Evolutionary conservation across 257 asterid species (phyloP).

Genomic region (Nicotiana obtusifolia): DNA sequence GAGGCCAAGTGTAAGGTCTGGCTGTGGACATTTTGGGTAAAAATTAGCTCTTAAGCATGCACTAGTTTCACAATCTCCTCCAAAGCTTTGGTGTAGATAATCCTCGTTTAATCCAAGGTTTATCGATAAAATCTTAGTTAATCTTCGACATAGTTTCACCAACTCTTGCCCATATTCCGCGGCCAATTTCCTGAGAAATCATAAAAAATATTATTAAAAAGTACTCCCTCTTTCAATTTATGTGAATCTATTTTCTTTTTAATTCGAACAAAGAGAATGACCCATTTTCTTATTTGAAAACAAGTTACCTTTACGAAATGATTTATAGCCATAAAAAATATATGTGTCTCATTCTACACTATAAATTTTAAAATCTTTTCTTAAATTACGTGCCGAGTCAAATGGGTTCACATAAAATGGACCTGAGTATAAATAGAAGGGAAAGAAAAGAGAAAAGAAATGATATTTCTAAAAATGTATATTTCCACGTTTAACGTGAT

Average conservation of each 20-base stretch:
- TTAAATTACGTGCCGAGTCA: fast-evolving
- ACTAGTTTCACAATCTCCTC: constrained; percentile 43
- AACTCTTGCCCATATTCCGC: constrained; percentile 52
- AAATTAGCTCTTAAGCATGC: constrained; percentile 67
- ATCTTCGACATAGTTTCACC: constrained; percentile 42
- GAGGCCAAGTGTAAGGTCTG: constrained; percentile 77
- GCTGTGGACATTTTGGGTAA: constrained; percentile 92
- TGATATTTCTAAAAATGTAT: too few species aligned
- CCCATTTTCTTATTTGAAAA: too few species aligned
- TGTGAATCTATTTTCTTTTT: too few species aligned
- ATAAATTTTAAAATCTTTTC: too few species aligned
- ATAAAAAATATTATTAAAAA: not conserved
- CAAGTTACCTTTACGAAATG: too few species aligned
- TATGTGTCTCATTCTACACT: too few species aligned
- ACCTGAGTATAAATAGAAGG: too few species aligned
- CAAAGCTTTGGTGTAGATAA: constrained; percentile 53
- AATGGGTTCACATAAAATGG: too few species aligned
- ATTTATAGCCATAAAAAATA: too few species aligned
- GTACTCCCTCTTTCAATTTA: too few species aligned
- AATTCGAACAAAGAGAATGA: too few species aligned
- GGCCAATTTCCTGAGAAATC: constrained; percentile 41
- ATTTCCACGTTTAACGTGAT: not conserved
- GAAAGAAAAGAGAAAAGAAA: not conserved
- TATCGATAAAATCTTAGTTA: constrained; percentile 47
- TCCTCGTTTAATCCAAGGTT: constrained; percentile 62